Conservation (phyloP, 495 filamentous ascomycete genomes). For the Neurospora sp. region DNA sequence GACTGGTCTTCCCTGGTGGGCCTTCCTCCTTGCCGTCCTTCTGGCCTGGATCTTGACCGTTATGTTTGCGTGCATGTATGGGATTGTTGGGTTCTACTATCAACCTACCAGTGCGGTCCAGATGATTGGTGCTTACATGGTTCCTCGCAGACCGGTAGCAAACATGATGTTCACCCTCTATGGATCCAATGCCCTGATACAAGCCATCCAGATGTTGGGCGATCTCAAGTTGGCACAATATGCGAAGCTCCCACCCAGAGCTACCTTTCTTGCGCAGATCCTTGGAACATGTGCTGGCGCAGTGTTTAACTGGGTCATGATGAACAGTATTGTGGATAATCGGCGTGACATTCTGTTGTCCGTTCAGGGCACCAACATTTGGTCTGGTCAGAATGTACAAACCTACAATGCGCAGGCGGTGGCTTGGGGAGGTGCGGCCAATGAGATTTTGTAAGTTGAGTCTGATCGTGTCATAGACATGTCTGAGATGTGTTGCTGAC, state of each 20-base stretch:
- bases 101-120: slow-evolving; percentile 25
- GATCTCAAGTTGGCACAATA: slow-evolving; percentile 31
- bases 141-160: slow-evolving; percentile 23
- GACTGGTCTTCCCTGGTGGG: slow-evolving; percentile 46
- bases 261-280: slow-evolving; percentile 26
- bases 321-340: slow-evolving; percentile 23
- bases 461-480: not conserved
- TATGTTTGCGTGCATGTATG: slow-evolving; percentile 23
- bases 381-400: slow-evolving; percentile 27
- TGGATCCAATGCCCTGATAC: slow-evolving; percentile 16
- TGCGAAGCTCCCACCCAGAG: slow-evolving; percentile 35
- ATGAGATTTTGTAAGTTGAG: slow-evolving; percentile 8
- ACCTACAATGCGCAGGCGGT: slow-evolving; percentile 24
- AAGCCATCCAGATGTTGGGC: slow-evolving; percentile 19
- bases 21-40: slow-evolving; percentile 35
- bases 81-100: slow-evolving; percentile 27
- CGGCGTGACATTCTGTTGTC: slow-evolving; percentile 20
- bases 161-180: slow-evolving; percentile 26
- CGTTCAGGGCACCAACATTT: slow-evolving; percentile 27
- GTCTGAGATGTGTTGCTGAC: not conserved
- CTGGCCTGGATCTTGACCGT: slow-evolving; percentile 19
- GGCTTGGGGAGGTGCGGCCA: slow-evolving; percentile 24
- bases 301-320: slow-evolving; percentile 28
- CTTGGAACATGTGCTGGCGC: slow-evolving; percentile 26
- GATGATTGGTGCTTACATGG: slow-evolving; percentile 20